A percentile compares a stretch with the other conserved stretches of the same genome.
Evolutionary conservation across 805 yeast species (phyloP).

Genomic region (Danielozyma ontarioensis): DNA sequence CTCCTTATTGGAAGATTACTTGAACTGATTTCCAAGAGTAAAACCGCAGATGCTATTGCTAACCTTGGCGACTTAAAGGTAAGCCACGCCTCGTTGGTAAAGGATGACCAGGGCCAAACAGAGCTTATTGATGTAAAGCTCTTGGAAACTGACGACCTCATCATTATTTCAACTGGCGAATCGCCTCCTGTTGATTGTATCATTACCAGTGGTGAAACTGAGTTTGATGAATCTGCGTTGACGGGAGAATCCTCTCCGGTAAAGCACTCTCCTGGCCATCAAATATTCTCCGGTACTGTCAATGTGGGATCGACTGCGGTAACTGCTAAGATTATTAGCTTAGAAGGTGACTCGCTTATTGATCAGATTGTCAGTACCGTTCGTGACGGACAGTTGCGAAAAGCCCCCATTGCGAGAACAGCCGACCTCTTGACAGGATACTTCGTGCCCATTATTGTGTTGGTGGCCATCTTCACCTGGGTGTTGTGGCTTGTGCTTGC

Average conservation of each 20-base stretch:
- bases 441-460: constrained; percentile 66
- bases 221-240: constrained; percentile 57
- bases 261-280: constrained; percentile 53
- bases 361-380: constrained; percentile 69
- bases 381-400: constrained; percentile 64
- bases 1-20: constrained; percentile 64
- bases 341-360: constrained; percentile 60
- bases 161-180: constrained; percentile 48
- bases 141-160: constrained; percentile 48
- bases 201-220: constrained; percentile 40
- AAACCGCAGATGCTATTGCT: constrained; percentile 62
- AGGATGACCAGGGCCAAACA: constrained; percentile 22
- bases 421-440: constrained; percentile 67
- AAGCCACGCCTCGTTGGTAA: constrained; percentile 41
- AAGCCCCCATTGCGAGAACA: constrained; percentile 67
- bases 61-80: constrained; percentile 49
- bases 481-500: constrained; percentile 63
- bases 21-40: constrained; percentile 61
- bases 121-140: constrained; percentile 33
- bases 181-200: constrained; percentile 59
- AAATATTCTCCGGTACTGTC: constrained; percentile 67
- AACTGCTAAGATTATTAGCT: constrained; percentile 49
- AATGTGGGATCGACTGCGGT: constrained; percentile 55
- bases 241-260: constrained; percentile 64
- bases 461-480: constrained; percentile 62